Evolutionary conservation across 2,329 filamentous ascomycete species (phyloP).

Genomic region (Penicillium sp.): DNA sequence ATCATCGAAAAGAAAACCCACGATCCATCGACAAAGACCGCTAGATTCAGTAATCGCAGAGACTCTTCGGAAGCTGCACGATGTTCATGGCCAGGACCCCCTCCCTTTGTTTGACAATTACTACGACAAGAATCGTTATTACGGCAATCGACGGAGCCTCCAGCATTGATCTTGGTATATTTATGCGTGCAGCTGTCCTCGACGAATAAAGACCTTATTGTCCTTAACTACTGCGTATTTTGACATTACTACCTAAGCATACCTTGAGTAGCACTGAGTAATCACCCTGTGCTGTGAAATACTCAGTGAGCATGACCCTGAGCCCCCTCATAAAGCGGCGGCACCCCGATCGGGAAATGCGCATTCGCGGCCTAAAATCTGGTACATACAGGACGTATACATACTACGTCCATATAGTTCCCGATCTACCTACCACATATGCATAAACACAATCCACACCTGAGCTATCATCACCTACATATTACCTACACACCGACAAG

Average conservation of each 20-base stretch:
- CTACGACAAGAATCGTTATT: not conserved
- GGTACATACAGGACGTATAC: too few relatives aligned
- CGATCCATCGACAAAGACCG: not conserved
- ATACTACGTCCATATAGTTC: too few relatives aligned
- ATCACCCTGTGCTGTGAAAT: too few relatives aligned
- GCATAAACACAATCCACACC: not conserved
- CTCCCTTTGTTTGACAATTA: constrained; percentile 1
- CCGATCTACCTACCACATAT: not conserved
- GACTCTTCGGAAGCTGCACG: not conserved
- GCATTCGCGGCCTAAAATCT: too few relatives aligned
- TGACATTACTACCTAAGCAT: too few relatives aligned
- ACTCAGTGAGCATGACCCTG: too few relatives aligned
- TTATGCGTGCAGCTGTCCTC: too few relatives aligned
- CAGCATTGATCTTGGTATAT: not conserved
- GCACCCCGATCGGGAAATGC: too few relatives aligned
- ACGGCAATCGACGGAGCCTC: constrained; percentile 1
- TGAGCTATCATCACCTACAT: not conserved
- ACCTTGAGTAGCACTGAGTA: too few relatives aligned
- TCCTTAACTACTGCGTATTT: too few relatives aligned
- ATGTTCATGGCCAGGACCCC: not conserved
- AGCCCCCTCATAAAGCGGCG: too few relatives aligned
- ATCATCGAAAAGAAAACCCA: not conserved
- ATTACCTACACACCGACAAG: not conserved
- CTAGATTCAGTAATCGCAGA: not conserved
- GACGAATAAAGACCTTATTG: too few relatives aligned